Evolutionary conservation across 2,329 filamentous ascomycete genomes (phyloP), one percentile per base, ranked within the genome.

Genomic region (Ophiostoma pallidulum): DNA sequence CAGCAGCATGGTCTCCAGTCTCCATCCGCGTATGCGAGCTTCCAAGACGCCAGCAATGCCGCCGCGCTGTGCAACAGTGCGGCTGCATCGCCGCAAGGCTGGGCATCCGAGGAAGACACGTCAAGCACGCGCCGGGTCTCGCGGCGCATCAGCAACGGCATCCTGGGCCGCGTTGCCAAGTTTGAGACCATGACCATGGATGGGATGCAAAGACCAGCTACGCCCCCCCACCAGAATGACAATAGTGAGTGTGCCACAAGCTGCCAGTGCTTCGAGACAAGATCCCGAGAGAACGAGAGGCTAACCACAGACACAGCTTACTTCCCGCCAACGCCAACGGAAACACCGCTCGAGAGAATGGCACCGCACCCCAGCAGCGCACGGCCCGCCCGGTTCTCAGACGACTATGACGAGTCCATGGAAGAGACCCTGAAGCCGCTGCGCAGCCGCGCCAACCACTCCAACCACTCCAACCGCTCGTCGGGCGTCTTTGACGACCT

Each of bases 291-390:
- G 24, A 36, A 31, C 28, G 12, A 13, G 14, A 10, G 14, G 12
- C 26, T 39, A n/a, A 16, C 16, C 14, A 22, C 6, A 14, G 14
- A n/a, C 4, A 5, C 50, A 81, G 80, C 68, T 54, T 82, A 78
- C 57, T 77, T 78, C 54, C 82, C 82, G 49, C 75, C 81, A 39
- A 86, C 83, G 24, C 82, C 84, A 45, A 75, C 74, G 57, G 77
- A 79, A 45, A 84, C 80, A 18, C 81, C 82, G 37, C 71, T 73
- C 52, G 65, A 73, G 51, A 65, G 67, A 42, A 56, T 66, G 36
- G 57, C 62, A 38, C 72, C 73, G 63, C 65, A 69, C 40, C 54
- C 33, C 16, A 47, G 37, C 22, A 16, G 14, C 8, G 53, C 62
- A 14, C 62, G 64, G 4, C 66, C 67, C 3, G 66, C 62, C 55